Evolutionary conservation across 2,329 filamentous ascomycete genomes (phyloP), one percentile per base, ranked within the genome.

Genomic region (Cladobotryum mycophilum): DNA sequence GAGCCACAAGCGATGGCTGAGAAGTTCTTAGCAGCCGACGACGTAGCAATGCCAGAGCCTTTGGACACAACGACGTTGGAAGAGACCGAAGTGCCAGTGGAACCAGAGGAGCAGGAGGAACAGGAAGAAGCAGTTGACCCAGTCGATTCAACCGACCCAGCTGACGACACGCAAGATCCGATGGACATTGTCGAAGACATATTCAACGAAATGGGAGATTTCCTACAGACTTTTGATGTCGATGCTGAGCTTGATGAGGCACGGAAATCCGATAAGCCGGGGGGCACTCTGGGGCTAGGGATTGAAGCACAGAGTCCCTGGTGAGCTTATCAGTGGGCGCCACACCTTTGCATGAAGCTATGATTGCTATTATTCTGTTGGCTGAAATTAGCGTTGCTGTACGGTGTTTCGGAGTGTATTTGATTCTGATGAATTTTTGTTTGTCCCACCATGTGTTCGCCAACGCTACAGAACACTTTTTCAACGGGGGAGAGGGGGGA

Each of bases 161-260:
- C 22, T 18, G 46, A 48, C 38, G 58, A 61, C 14, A 59, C 55
- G 15, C 61, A 65, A 44, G 66, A 70, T 43, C 64, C 65, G 11
- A 53, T 65, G 41, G 66, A 70, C 45, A 60, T 69, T 56, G 63
- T 68, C 3, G 65, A 69, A 33, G 67, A 70, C 35, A 58, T 70
- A 41, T 64, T 70, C 49, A 59, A 61, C 11, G 67, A 69, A 47
- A 67, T 70, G 60, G 61, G 61, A 30, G 67, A 67, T 42, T 61
- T 68, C 44, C 56, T 68, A 40, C 58, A 67, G 46, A 55, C 60
- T 13, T 70, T 63, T 64, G 58, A 70, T 44, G 58, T 69, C 38
- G 67, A 69, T 36, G 57, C 55, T 1, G 69, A 74, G 49, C 59
- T 74, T 8, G 62, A 64, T 1, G 53, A 63, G 49, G 62, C 60